A percentile compares a stretch with the other conserved stretches of the same genome.
These are phyloP conservation scores for Chlamydomonas eustigma DNA, from an alignment of 139 green algal genomes.

Conservation along the genomic window DNA sequence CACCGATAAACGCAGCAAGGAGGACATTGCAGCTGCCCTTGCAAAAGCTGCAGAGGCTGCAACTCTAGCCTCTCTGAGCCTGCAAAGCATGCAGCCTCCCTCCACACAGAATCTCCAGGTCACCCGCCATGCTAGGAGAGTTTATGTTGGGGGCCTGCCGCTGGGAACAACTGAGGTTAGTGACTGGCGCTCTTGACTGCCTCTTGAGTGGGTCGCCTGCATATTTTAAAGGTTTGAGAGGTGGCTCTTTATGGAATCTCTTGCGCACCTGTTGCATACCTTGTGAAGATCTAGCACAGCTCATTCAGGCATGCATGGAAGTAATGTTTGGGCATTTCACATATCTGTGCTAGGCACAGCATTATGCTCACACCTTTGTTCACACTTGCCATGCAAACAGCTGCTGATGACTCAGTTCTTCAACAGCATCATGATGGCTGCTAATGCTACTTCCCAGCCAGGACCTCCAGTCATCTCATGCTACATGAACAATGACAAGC, in stretches of 20 bases:
- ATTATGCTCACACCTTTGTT: neutral
- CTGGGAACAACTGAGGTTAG: conserved; percentile 18
- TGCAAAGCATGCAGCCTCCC: neutral
- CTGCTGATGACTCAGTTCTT: conserved; percentile 21
- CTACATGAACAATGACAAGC: conserved; percentile 93
- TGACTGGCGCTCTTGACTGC: no score
- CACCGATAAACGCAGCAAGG: conserved; percentile 29
- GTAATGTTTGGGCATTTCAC: no score
- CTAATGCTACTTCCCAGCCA: conserved; percentile 11
- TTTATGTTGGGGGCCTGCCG: conserved; percentile 91
- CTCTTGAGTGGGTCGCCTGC: no score
- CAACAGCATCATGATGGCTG: conserved; percentile 25
- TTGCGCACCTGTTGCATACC: no score
- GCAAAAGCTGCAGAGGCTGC: conserved; percentile 23
- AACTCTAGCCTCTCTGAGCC: conserved; percentile 4
- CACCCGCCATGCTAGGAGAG: conserved; percentile 80
- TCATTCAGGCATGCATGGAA: no score
- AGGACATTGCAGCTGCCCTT: conserved; percentile 23
- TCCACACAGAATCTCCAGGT: conserved; percentile 57
- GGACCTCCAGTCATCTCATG: conserved; percentile 28
- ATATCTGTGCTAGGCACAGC: no score
- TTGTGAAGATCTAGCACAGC: no score
- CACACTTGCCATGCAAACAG: conserved; percentile 8
- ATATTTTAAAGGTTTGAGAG: no score
- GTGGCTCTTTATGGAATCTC: no score